Conservation (phyloP, 2,329 filamentous ascomycete species). For the Alternaria burnsii region DNA sequence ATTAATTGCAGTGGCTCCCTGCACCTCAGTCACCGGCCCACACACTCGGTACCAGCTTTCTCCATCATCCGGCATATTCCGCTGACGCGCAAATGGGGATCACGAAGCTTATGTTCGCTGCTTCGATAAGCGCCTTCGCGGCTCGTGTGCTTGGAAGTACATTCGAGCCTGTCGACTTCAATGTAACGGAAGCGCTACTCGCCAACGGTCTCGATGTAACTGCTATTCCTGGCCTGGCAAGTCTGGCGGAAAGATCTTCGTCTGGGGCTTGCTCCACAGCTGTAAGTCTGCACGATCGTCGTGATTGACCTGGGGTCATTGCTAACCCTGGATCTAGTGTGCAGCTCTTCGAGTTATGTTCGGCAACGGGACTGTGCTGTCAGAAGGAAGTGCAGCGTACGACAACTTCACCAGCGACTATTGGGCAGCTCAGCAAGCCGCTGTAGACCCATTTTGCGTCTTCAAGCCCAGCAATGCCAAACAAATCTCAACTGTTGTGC, state of each 20-base stretch:
- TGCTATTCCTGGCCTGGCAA: slow-evolving; percentile 23
- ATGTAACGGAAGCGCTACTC: slow-evolving; percentile 31
- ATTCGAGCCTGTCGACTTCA: slow-evolving; percentile 30
- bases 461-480: slow-evolving; percentile 34
- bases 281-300: slow-evolving; percentile 21
- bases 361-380: slow-evolving; percentile 23
- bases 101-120: slow-evolving; percentile 15
- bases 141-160: slow-evolving; percentile 6
- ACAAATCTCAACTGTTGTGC: slow-evolving; percentile 31
- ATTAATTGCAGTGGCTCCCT: slow-evolving; percentile 15
- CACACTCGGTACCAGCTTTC: slow-evolving; percentile 7
- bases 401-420: slow-evolving; percentile 29
- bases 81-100: slow-evolving; percentile 5
- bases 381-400: slow-evolving; percentile 27
- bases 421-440: slow-evolving; percentile 38
- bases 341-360: slow-evolving; percentile 22
- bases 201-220: slow-evolving; percentile 28
- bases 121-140: slow-evolving; percentile 10
- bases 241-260: slow-evolving; percentile 13
- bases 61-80: background rate
- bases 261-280: slow-evolving; percentile 29
- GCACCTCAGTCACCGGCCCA: slow-evolving; percentile 8
- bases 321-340: slow-evolving; percentile 24
- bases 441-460: slow-evolving; percentile 36
- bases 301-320: background rate